Conservation (phyloP, 176 grass and related monocot genomes). For the Aegilops bicornis region DNA sequence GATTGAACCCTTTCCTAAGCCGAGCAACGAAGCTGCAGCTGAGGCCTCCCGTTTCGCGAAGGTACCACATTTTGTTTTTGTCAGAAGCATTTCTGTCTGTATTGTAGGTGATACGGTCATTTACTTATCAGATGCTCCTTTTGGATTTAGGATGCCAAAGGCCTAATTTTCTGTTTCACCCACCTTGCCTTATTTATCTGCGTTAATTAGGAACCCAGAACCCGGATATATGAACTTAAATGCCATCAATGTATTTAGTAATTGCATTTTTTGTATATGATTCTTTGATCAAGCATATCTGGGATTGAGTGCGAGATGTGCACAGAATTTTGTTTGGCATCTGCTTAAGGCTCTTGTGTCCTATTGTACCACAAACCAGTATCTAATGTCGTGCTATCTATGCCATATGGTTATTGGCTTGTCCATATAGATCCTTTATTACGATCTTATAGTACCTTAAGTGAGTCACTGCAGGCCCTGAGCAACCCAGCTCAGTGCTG, state of each 20-base stretch:
- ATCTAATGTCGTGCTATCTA: not conserved
- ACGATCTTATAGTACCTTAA: slow-evolving; percentile 10
- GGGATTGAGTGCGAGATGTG: not conserved
- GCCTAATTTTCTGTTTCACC: not conserved
- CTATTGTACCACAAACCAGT: not conserved
- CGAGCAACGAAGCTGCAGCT: slow-evolving; percentile 51
- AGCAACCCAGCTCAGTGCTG: not conserved
- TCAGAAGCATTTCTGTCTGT: not conserved
- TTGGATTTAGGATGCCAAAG: slow-evolving; percentile 4
- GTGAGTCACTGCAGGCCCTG: not conserved
- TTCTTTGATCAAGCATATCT: not conserved
- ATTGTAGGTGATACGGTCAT: not conserved
- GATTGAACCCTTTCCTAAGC: slow-evolving; percentile 61
- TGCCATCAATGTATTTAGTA: not conserved
- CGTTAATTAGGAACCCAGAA: not conserved
- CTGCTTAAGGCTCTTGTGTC: not conserved
- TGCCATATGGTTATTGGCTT: not conserved
- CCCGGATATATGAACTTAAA: not conserved
- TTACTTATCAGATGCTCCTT: not conserved
- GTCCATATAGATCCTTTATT: not conserved
- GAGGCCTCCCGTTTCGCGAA: slow-evolving; percentile 71
- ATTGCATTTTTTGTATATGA: not conserved
- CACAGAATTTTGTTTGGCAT: not conserved
- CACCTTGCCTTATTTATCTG: not conserved
- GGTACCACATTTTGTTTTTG: slow-evolving; percentile 42